Evolutionary conservation across 352 stramenopile genomes (phyloP).

Genomic region (Chrysophaeum taylorii): DNA sequence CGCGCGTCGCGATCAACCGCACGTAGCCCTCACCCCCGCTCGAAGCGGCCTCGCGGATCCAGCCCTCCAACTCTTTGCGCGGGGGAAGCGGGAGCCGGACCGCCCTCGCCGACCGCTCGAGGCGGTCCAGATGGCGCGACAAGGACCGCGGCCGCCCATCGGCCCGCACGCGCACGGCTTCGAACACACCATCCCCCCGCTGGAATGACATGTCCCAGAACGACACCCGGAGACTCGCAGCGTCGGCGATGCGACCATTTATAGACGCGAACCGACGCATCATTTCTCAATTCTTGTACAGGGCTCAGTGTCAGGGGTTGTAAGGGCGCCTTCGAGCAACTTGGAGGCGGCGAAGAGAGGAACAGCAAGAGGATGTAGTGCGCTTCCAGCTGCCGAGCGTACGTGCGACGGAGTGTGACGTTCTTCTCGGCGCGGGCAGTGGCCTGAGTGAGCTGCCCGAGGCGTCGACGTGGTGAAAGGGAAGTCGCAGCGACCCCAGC

Average conservation of each 20-base stretch:
- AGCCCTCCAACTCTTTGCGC: neutral
- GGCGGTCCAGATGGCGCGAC: neutral
- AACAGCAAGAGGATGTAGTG: too few relatives aligned
- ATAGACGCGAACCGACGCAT: neutral
- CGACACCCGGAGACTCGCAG: neutral
- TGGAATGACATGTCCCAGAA: conserved; percentile 1
- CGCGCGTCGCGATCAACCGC: neutral
- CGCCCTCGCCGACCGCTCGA: neutral
- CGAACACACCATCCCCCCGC: neutral
- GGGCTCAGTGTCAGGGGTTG: too few relatives aligned
- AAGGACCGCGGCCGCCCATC: neutral
- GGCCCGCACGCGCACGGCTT: neutral
- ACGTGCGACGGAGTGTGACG: too few relatives aligned
- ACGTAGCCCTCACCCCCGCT: neutral
- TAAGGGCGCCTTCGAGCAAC: too few relatives aligned
- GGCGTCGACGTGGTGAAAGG: too few relatives aligned
- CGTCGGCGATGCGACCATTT: neutral
- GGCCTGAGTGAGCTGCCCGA: too few relatives aligned
- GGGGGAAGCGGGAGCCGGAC: neutral
- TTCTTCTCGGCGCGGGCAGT: too few relatives aligned
- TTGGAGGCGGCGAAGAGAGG: too few relatives aligned
- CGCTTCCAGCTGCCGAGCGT: too few relatives aligned
- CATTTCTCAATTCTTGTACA: too few relatives aligned
- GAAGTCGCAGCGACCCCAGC: too few relatives aligned
- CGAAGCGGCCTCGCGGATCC: neutral